Evolutionary conservation across 139 green algal species (phyloP).

Genomic region (Deuterostichococcus epilithicus): DNA sequence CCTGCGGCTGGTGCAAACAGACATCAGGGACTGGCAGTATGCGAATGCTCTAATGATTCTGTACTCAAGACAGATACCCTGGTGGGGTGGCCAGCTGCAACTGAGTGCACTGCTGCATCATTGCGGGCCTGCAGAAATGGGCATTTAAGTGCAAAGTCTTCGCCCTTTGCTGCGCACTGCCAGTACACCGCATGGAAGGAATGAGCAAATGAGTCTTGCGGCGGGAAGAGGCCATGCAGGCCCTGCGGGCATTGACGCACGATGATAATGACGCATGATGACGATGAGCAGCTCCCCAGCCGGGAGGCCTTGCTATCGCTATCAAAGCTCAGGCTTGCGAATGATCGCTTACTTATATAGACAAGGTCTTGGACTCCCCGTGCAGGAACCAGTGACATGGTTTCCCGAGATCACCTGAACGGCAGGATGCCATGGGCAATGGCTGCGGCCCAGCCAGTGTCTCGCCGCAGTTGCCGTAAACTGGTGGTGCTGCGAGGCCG

Average conservation of each 20-base stretch:
- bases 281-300: not conserved
- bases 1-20: not conserved
- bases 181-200: constrained; percentile 31
- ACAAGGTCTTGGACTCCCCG: not conserved
- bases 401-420: constrained; percentile 1
- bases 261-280: not conserved
- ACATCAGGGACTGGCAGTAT: too few relatives aligned
- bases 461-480: constrained; percentile 4
- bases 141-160: not conserved
- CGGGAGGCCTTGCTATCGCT: not conserved
- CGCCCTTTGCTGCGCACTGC: not conserved
- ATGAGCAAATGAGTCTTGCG: constrained; percentile 28
- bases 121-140: not conserved
- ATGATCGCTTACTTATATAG: not conserved
- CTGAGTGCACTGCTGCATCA: not conserved
- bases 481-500: not conserved
- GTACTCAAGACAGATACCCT: not conserved
- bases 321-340: not conserved
- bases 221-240: constrained; percentile 13
- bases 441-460: constrained; percentile 10
- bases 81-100: not conserved
- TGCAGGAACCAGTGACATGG: too few relatives aligned
- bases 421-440: constrained; percentile 30
- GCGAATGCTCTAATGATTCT: too few relatives aligned
- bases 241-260: not conserved